These are phyloP conservation scores for Breynia disticha DNA, from an alignment of 441 rosid genomes.

Conservation along the genomic window DNA sequence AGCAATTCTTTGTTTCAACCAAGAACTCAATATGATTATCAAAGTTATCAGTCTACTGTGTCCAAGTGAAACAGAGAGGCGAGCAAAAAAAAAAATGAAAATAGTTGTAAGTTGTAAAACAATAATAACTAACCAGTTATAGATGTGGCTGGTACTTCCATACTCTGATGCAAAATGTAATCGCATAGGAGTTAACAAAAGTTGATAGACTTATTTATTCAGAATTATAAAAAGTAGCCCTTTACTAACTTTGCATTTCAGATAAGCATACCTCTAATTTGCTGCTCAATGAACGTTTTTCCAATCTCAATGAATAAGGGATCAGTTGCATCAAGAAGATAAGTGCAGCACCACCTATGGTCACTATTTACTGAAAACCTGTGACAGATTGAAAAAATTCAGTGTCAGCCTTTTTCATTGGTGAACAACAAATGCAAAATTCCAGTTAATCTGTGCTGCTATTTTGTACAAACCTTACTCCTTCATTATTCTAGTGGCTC, in stretches of 20 bases:
- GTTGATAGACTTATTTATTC: constrained; percentile 7
- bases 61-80: neutral
- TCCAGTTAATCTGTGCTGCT: too few species aligned
- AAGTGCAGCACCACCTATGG: constrained; percentile 62
- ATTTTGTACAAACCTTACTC: too few species aligned
- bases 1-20: too few species aligned
- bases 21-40: neutral
- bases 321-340: constrained; percentile 76
- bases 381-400: constrained; percentile 6
- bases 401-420: too few species aligned
- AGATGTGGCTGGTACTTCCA: constrained; percentile 56
- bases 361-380: constrained; percentile 62
- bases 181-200: constrained; percentile 8
- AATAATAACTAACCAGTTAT: constrained; percentile 48
- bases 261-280: constrained; percentile 34
- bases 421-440: constrained; percentile 3
- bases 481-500: too few species aligned
- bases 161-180: constrained; percentile 38
- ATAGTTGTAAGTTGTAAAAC: neutral
- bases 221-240: constrained; percentile 5
- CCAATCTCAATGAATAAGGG: constrained; percentile 68
- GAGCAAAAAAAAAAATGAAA: constrained; percentile 2
- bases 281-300: constrained; percentile 50
- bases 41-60: neutral
- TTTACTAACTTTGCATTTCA: constrained; percentile 5